Percentiles rank a stretch among this genome's conserved stretches.
Conservation (phyloP, 1,284 basidiomycete genomes). For the Apiotrichum mycotoxinovorans region DNA sequence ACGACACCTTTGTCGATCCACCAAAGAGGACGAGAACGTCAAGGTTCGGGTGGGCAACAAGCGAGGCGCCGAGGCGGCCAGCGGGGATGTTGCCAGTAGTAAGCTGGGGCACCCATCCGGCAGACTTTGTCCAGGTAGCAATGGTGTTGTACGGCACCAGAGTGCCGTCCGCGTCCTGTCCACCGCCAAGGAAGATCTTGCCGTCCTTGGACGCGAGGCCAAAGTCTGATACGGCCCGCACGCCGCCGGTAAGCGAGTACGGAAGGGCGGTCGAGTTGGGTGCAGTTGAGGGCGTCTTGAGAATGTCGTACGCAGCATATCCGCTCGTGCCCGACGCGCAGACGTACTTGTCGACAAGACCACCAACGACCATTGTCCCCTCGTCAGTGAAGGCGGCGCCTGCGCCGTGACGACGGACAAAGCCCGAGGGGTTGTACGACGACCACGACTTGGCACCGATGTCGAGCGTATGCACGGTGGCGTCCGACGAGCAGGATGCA, state of each 20-base stretch:
- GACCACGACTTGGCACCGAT: conserved; percentile 30
- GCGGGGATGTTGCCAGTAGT: conserved; percentile 41
- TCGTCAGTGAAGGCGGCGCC: conserved; percentile 30
- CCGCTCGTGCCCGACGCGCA: conserved; percentile 34
- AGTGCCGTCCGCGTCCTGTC: conserved; percentile 37
- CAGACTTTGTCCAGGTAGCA: conserved; percentile 35
- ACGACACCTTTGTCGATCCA: conserved; percentile 13
- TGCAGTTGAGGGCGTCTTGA: conserved; percentile 27
- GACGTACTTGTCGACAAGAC: conserved; percentile 42
- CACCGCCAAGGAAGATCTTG: conserved; percentile 41
- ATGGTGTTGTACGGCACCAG: conserved; percentile 35
- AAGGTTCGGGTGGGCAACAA: conserved; percentile 43
- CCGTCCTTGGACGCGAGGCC: conserved; percentile 35
- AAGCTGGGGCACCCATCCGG: conserved; percentile 39
- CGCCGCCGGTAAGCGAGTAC: conserved; percentile 32
- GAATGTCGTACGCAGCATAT: conserved; percentile 39
- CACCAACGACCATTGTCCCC: conserved; percentile 43
- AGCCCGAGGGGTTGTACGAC: conserved; percentile 24
- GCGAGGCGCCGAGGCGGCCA: conserved; percentile 43
- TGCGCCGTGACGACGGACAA: conserved; percentile 39
- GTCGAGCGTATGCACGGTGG: conserved; percentile 38
- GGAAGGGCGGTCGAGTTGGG: conserved; percentile 30
- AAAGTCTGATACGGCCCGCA: conserved; percentile 46
- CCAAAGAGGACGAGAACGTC: conserved; percentile 12
- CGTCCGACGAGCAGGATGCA: conserved; percentile 37